Base-by-base conservation (phyloP, 1,284 basidiomycete species). In the Trametes sp. region DNA sequence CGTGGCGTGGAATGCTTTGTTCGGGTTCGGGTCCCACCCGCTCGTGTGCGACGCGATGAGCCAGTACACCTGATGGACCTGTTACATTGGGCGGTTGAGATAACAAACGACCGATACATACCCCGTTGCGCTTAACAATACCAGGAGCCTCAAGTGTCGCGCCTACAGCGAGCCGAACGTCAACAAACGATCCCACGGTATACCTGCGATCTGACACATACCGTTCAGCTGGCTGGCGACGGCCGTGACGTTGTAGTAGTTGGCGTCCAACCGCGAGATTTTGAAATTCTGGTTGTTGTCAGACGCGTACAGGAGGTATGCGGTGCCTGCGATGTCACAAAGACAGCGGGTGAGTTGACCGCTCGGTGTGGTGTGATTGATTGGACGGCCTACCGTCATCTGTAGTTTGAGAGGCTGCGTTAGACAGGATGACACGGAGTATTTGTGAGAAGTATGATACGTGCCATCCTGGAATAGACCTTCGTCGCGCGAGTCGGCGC, bases 201-300 rank as follows among this genome's bases (percentile, higher is more conserved):
- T 2, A 24, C 2, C 31, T 49, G 41, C 36, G 23, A 21, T 38
- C 54, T 62, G 33, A 61, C 24, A 71, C 77, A 14, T 54, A 84
- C 85, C 82, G 57, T 76, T 72, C 54, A 87, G 69, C 19, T 81
- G 80, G 56, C 80, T 81, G 13, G 80, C 81, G 62, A 83, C 78
- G 7, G 81, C 74, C 1, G 80, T 78, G 23, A 88, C 82, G 62
- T 84, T 86, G 70, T 87, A 84, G 66, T 87, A 89, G 69, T 87
- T 80, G 4, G 80, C 67, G 66, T 86, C 84, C 60, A 88, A 72
- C 56, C 75, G 75, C 11, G 86, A 80, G 28, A 89, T 87, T 79
- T 89, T 88, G 79, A 88, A 87, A 72, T 88, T 84, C 73, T 87
- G 84, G 72, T 89, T 88, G 73, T 87, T 86, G 74, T 88, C 87